Evolutionary conservation across 495 filamentous ascomycete species (phyloP).

Genomic region (Talaromyces stipitatus): DNA sequence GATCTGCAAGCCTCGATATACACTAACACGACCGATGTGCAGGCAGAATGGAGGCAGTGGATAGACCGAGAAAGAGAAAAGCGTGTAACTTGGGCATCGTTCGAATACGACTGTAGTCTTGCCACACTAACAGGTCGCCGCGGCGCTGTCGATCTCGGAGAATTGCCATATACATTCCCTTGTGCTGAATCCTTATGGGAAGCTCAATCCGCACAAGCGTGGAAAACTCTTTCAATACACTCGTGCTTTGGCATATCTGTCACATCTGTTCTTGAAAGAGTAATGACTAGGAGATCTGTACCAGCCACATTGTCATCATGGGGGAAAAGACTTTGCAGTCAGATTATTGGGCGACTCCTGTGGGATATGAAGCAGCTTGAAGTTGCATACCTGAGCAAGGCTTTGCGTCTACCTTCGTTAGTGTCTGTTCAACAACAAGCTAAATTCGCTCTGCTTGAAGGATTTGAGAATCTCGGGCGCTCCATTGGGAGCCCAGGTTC

Average conservation of each 20-base stretch:
- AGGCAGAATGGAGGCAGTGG: slow-evolving; percentile 2
- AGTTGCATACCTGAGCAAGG: not conserved
- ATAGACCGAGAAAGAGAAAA: slow-evolving; percentile 1
- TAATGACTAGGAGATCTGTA: not conserved
- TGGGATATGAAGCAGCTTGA: slow-evolving; percentile 8
- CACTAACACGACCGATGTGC: not conserved
- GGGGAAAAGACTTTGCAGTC: slow-evolving; percentile 2
- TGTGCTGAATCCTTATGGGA: slow-evolving; percentile 4
- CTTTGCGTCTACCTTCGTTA: not conserved
- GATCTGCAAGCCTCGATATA: not conserved
- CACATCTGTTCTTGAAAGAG: not conserved
- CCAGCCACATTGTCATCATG: not conserved
- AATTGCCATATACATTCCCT: slow-evolving; percentile 1
- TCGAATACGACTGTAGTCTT: slow-evolving; percentile 5
- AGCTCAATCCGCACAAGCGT: slow-evolving; percentile 3
- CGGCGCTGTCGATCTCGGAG: slow-evolving; percentile 1
- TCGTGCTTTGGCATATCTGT: not conserved
- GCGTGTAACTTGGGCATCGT: not conserved
- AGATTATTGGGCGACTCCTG: not conserved
- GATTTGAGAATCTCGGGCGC: not conserved
- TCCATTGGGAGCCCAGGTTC: not conserved
- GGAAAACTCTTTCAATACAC: slow-evolving; percentile 1
- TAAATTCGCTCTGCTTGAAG: not conserved
- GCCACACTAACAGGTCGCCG: not conserved
- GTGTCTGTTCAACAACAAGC: not conserved